Percentiles rank a stretch among this genome's conserved stretches.
Conservation (phyloP, 495 filamentous ascomycete genomes). For the Aspergillus carlsbadensis region DNA sequence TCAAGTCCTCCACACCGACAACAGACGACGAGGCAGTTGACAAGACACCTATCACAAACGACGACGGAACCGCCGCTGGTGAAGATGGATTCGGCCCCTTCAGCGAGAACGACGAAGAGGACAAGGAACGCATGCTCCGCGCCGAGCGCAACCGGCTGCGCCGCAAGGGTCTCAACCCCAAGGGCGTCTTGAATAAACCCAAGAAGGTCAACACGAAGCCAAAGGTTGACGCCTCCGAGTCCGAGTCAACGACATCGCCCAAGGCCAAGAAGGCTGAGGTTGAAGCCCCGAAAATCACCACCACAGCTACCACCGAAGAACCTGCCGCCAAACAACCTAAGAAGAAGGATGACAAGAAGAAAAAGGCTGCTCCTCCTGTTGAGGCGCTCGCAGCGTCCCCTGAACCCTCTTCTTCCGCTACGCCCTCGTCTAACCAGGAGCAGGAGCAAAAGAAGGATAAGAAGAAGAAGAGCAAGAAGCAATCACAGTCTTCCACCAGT, state of each 20-base stretch:
- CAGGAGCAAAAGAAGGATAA: slow-evolving; percentile 3
- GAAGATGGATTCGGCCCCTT: slow-evolving; percentile 62
- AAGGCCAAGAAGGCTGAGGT: not conserved
- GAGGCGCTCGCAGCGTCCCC: not conserved
- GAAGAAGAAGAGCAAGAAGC: slow-evolving; percentile 19
- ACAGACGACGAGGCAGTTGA: slow-evolving; percentile 36
- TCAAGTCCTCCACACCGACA: slow-evolving; percentile 22
- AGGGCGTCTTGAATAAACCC: slow-evolving; percentile 49
- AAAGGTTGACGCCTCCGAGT: slow-evolving; percentile 22
- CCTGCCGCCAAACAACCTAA: slow-evolving; percentile 4
- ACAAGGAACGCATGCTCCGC: slow-evolving; percentile 51
- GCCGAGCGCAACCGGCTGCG: slow-evolving; percentile 56
- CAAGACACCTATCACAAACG: slow-evolving; percentile 48
- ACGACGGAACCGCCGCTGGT: slow-evolving; percentile 34
- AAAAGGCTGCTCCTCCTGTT: not conserved
- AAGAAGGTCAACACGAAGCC: slow-evolving; percentile 23
- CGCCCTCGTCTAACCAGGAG: not conserved
- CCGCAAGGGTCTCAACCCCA: slow-evolving; percentile 67
- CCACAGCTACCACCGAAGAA: slow-evolving; percentile 6
- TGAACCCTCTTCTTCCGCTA: not conserved
- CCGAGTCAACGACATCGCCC: slow-evolving; percentile 3
- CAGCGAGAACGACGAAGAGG: slow-evolving; percentile 62
- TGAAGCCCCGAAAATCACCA: slow-evolving; percentile 2
- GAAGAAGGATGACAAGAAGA: not conserved
- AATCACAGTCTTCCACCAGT: not conserved